These are phyloP conservation scores for Pichia kluyveri DNA, from an alignment of 805 yeast genomes.

Conservation along the genomic window DNA sequence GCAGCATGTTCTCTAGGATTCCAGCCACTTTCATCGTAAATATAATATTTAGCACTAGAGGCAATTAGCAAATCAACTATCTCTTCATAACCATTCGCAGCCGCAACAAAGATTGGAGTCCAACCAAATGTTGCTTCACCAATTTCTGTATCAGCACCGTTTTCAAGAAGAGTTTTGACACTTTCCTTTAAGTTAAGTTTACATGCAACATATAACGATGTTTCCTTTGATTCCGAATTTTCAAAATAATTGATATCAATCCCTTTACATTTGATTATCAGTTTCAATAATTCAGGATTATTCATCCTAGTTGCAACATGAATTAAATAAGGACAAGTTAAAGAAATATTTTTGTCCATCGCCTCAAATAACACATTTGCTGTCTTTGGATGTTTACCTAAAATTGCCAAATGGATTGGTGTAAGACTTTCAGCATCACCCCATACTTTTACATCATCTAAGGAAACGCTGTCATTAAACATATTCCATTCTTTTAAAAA, in stretches of 20 bases:
- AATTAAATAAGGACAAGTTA: conserved; percentile 49
- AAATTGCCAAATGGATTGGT: conserved; percentile 75
- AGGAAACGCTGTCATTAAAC: conserved; percentile 37
- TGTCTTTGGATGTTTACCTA: conserved; percentile 77
- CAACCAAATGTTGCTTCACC: conserved; percentile 78
- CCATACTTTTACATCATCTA: conserved; percentile 53
- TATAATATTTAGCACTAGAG: conserved; percentile 43
- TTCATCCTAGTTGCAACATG: conserved; percentile 62
- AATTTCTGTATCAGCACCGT: conserved; percentile 66
- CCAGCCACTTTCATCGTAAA: conserved; percentile 85
- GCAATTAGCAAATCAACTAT: conserved; percentile 48
- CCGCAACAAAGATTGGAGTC: conserved; percentile 89
- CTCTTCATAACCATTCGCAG: conserved; percentile 67
- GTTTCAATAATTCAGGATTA: conserved; percentile 44
- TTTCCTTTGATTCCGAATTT: conserved; percentile 57
- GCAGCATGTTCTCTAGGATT: conserved; percentile 96
- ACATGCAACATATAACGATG: conserved; percentile 76
- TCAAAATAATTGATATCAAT: conserved; percentile 51
- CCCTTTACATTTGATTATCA: conserved; percentile 45
- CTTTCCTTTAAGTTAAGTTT: conserved; percentile 48
- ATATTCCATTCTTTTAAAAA: conserved; percentile 52
- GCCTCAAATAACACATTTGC: conserved; percentile 47
- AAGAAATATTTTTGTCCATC: conserved; percentile 27
- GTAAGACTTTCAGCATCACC: conserved; percentile 73
- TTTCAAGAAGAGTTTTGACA: conserved; percentile 44